These are phyloP conservation scores for Hamigera avellanea DNA, from an alignment of 495 filamentous ascomycete genomes.

Conservation along the genomic window DNA sequence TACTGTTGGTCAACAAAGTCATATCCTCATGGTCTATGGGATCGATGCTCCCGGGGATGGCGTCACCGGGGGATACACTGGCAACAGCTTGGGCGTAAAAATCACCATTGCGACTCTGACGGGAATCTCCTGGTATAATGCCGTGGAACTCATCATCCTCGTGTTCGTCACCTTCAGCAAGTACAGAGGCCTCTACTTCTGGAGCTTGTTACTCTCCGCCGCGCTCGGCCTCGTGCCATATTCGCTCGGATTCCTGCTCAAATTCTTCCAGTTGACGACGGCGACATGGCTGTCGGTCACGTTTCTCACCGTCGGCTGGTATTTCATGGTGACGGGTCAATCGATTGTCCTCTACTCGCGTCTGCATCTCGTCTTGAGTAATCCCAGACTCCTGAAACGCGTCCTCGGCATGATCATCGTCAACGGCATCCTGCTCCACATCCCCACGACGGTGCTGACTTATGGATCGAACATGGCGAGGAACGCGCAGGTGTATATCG, in stretches of 20 bases:
- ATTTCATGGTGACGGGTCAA: slow-evolving; percentile 53
- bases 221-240: slow-evolving; percentile 46
- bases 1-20: too few species aligned
- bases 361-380: slow-evolving; percentile 47
- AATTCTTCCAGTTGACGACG: slow-evolving; percentile 41
- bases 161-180: slow-evolving; percentile 44
- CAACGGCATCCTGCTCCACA: slow-evolving; percentile 41
- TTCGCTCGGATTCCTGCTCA: slow-evolving; percentile 48
- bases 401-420: slow-evolving; percentile 49
- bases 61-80: slow-evolving; percentile 31
- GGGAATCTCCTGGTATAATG: slow-evolving; percentile 43
- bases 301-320: slow-evolving; percentile 46
- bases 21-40: slow-evolving; percentile 8
- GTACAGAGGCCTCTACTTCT: slow-evolving; percentile 46
- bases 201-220: slow-evolving; percentile 40
- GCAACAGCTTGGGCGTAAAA: slow-evolving; percentile 20
- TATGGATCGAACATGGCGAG: slow-evolving; percentile 40
- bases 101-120: slow-evolving; percentile 44
- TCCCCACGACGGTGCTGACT: slow-evolving; percentile 44
- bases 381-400: slow-evolving; percentile 34
- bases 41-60: slow-evolving; percentile 25
- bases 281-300: slow-evolving; percentile 29
- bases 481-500: slow-evolving; percentile 14
- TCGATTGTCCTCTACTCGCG: slow-evolving; percentile 57
- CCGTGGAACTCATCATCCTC: slow-evolving; percentile 41